Evolutionary conservation across 73 alveolate species (phyloP).

Genomic region (Stentor coeruleus): DNA sequence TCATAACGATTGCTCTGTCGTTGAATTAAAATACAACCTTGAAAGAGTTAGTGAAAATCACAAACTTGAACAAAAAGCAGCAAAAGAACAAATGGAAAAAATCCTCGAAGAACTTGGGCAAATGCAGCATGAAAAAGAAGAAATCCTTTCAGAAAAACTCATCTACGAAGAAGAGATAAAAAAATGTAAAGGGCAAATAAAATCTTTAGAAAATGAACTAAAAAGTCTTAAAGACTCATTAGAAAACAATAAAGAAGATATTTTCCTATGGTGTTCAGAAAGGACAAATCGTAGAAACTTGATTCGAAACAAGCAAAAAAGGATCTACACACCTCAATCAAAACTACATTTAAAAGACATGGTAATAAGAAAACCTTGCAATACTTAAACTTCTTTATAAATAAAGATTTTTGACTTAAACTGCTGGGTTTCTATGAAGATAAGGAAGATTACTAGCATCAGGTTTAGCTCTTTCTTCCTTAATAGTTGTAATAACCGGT

Average conservation of each 20-base stretch:
- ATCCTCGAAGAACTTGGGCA: not conserved
- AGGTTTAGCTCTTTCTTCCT: slow-evolving; percentile 50
- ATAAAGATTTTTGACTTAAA: slow-evolving; percentile 38
- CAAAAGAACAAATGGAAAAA: not conserved
- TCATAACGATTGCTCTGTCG: not conserved
- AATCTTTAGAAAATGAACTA: not conserved
- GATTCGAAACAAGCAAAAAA: too few relatives aligned
- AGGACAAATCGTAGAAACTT: too few relatives aligned
- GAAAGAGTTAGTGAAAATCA: not conserved
- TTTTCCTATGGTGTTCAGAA: too few relatives aligned
- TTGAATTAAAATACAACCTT: not conserved
- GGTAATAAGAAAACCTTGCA: too few relatives aligned
- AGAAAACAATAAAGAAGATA: too few relatives aligned
- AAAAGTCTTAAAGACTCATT: too few relatives aligned
- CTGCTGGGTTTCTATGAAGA: slow-evolving; percentile 87
- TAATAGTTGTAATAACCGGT: slow-evolving; percentile 69
- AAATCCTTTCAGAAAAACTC: not conserved
- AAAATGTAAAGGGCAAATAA: too few relatives aligned
- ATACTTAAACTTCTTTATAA: not conserved
- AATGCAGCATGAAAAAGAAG: not conserved
- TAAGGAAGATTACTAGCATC: slow-evolving; percentile 84
- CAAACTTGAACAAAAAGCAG: not conserved
- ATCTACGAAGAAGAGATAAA: not conserved
- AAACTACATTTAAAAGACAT: too few relatives aligned
- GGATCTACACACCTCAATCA: too few relatives aligned